Percentiles rank a stretch among this genome's conserved stretches.
phyloP scores from a whole-genome alignment of 768 basidiomycete genomes.

The Cystofilobasidium ferigula region DNA sequence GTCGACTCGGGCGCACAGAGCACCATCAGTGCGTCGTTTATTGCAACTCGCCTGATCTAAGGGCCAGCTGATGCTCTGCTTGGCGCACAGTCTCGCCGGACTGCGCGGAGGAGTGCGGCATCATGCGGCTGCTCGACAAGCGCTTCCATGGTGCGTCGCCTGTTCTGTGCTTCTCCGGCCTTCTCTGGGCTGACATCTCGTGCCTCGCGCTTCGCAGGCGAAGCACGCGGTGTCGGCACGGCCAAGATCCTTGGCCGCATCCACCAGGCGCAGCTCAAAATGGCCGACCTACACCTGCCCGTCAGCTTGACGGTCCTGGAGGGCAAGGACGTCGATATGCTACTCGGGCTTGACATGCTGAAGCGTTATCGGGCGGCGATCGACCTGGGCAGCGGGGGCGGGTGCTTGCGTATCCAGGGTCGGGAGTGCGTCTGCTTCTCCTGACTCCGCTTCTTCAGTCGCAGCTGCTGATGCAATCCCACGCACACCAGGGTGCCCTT shows the following conservation, averaged over 20 bases:
- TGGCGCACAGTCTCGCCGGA: conserved; percentile 66
- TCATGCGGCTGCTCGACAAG: conserved; percentile 13
- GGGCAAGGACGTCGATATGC: conserved; percentile 86
- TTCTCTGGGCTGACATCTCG: not conserved
- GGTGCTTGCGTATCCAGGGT: conserved; percentile 68
- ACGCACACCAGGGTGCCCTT: conserved; percentile 55
- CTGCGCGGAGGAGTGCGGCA: conserved; percentile 75
- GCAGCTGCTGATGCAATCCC: no score
- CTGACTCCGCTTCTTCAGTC: not conserved
- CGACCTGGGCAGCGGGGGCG: conserved; percentile 72
- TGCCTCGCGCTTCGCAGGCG: conserved; percentile 45
- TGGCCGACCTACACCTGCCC: conserved; percentile 69
- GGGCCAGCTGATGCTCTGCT: not conserved
- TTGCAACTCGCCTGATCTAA: no score
- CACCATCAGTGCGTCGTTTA: conserved; percentile 84
- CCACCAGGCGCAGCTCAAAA: conserved; percentile 81
- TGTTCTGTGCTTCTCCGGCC: not conserved
- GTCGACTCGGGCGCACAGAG: conserved; percentile 96
- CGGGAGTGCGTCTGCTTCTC: conserved; percentile 44
- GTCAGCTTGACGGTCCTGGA: conserved; percentile 95
- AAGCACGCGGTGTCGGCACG: conserved; percentile 87
- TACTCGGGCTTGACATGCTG: conserved; percentile 98
- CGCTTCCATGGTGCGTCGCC: conserved; percentile 1
- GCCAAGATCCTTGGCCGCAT: conserved; percentile 88
- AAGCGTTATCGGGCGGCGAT: conserved; percentile 94